phyloP scores from a whole-genome alignment of 805 yeast species.

The Nakazawaea ambrosiae region DNA sequence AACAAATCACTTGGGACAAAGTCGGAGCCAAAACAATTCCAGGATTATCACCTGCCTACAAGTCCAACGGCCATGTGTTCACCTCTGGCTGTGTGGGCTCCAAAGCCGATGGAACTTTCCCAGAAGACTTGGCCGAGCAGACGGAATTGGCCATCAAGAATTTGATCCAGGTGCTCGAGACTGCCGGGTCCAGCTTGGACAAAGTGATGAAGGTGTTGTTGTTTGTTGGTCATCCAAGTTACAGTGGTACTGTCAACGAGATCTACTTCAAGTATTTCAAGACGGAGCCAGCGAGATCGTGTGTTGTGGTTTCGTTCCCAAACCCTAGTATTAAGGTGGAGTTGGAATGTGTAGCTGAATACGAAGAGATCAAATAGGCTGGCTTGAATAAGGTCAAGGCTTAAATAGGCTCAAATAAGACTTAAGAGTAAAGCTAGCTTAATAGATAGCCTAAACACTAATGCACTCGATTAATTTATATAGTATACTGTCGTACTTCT shows the following conservation, averaged over 20 bases:
- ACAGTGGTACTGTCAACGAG: conserved; percentile 31
- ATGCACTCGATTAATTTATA: neutral
- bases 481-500: neutral
- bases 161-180: conserved; percentile 27
- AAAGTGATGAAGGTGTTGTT: conserved; percentile 36
- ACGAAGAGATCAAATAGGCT: conserved; percentile 11
- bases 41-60: conserved; percentile 34
- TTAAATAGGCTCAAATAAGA: neutral
- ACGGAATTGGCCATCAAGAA: conserved; percentile 30
- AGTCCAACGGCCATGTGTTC: conserved; percentile 34
- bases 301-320: conserved; percentile 39
- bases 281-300: conserved; percentile 37
- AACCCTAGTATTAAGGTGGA: conserved; percentile 41
- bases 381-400: neutral
- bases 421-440: neutral
- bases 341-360: conserved; percentile 37
- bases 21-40: conserved; percentile 22
- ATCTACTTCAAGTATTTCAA: conserved; percentile 35
- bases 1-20: conserved; percentile 28
- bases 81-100: conserved; percentile 43
- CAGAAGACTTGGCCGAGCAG: conserved; percentile 32
- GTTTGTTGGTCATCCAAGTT: conserved; percentile 32
- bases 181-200: conserved; percentile 32
- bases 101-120: conserved; percentile 28
- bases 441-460: too few relatives aligned